Conservation (phyloP, 202 grass and related monocot species). For the Eragrostis tef region DNA sequence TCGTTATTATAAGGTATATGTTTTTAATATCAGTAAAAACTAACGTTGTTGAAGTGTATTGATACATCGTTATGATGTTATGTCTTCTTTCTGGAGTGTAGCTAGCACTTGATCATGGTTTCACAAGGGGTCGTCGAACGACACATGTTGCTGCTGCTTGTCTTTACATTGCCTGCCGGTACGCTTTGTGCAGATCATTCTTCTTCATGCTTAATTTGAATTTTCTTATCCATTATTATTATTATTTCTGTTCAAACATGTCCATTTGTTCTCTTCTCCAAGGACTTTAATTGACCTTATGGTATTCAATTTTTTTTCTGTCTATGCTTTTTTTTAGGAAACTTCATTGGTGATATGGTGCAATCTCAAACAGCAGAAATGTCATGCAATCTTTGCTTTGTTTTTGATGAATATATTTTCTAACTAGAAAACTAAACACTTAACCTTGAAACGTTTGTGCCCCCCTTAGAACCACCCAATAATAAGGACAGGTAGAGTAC, state of each 20-base stretch:
- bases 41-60: slow-evolving; percentile 8
- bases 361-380: background rate
- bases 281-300: no score
- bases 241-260: slow-evolving; percentile 16
- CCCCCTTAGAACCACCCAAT: background rate
- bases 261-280: slow-evolving; percentile 2
- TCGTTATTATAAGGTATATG: slow-evolving; percentile 68
- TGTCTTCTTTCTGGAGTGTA: slow-evolving; percentile 58
- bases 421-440: slow-evolving; percentile 15
- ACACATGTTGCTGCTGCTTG: slow-evolving; percentile 86
- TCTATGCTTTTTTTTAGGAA: background rate
- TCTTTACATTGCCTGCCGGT: slow-evolving; percentile 93
- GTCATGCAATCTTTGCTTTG: background rate
- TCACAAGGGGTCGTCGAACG: slow-evolving; percentile 82
- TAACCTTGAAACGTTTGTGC: slow-evolving; percentile 25
- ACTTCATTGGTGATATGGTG: background rate
- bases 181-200: background rate
- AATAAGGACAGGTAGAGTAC: background rate
- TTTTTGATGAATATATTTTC: background rate
- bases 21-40: slow-evolving; percentile 14
- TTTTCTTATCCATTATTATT: background rate
- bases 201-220: slow-evolving; percentile 1
- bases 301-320: background rate
- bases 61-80: slow-evolving; percentile 34
- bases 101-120: slow-evolving; percentile 80